Percentiles rank a stretch among this genome's conserved stretches.
phyloP scores from a whole-genome alignment of 2,329 filamentous ascomycete species.

The Westerdykella ornata region DNA sequence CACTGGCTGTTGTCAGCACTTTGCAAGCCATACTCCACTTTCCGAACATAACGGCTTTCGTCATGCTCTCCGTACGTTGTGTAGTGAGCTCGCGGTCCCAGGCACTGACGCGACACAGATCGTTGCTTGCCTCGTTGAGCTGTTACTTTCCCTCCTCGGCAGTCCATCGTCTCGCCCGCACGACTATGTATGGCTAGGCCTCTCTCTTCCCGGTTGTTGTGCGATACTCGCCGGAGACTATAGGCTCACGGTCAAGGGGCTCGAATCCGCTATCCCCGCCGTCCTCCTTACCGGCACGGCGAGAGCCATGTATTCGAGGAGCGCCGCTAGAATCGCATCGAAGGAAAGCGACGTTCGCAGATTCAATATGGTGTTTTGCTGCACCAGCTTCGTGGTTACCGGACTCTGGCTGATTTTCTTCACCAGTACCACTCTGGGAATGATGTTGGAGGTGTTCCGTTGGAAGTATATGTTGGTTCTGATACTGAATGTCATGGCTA shows the following conservation, averaged over 20 bases:
- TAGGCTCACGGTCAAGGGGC: slow-evolving; percentile 15
- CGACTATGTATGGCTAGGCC: slow-evolving; percentile 9
- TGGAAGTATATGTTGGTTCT: slow-evolving; percentile 7
- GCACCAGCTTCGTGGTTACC: slow-evolving; percentile 2
- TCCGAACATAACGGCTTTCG: slow-evolving; percentile 24
- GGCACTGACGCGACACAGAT: slow-evolving; percentile 6
- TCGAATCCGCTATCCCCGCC: slow-evolving; percentile 18
- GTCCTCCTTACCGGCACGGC: slow-evolving; percentile 18
- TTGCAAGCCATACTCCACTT: slow-evolving; percentile 28
- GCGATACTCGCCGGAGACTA: slow-evolving; percentile 23
- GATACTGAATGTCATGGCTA: slow-evolving; percentile 5
- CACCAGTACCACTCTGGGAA: no score
- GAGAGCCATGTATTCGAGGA: slow-evolving; percentile 8
- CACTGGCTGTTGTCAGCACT: slow-evolving; percentile 18
- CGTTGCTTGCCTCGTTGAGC: slow-evolving; percentile 16
- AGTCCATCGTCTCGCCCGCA: slow-evolving; percentile 3
- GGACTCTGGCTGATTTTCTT: no score
- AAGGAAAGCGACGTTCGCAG: slow-evolving; percentile 1
- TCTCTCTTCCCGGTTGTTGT: slow-evolving; percentile 11
- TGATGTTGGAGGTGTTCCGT: slow-evolving; percentile 5
- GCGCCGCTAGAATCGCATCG: slow-evolving; percentile 5
- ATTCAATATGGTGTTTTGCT: slow-evolving; percentile 6
- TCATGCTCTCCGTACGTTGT: slow-evolving; percentile 25
- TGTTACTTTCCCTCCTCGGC: slow-evolving; percentile 7
- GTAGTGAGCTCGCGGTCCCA: neutral